Conservation (phyloP, 1,284 basidiomycete genomes). For the Entoloma clypeatum region DNA sequence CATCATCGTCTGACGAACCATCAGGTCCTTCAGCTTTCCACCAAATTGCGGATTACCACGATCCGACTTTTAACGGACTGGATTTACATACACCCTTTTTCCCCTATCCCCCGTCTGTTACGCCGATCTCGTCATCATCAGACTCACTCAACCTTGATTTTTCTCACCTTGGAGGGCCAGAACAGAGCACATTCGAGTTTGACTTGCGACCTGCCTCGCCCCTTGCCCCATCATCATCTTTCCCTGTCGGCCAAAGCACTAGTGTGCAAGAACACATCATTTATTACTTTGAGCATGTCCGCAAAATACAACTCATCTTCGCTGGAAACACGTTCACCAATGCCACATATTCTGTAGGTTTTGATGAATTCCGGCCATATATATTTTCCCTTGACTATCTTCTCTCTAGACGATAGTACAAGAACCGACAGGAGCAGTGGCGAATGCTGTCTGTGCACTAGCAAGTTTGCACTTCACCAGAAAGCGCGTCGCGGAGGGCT, state of each 20-base stretch:
- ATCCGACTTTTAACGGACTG: conserved; percentile 26
- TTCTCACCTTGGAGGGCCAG: conserved; percentile 19
- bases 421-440: conserved; percentile 64
- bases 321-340: conserved; percentile 53
- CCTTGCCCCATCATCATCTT: conserved; percentile 17
- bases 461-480: conserved; percentile 65
- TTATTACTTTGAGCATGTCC: conserved; percentile 67
- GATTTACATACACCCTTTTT: conserved; percentile 27
- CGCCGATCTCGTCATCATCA: conserved; percentile 23
- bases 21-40: conserved; percentile 28
- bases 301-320: conserved; percentile 56
- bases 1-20: conserved; percentile 20
- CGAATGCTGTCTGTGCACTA: conserved; percentile 70
- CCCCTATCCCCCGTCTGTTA: conserved; percentile 26
- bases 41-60: conserved; percentile 30
- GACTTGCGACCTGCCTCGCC: conserved; percentile 26
- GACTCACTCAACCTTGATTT: conserved; percentile 27
- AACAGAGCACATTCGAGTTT: conserved; percentile 26
- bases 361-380: conserved; percentile 6
- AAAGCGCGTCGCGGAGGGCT: conserved; percentile 55
- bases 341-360: conserved; percentile 55
- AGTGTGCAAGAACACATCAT: conserved; percentile 50
- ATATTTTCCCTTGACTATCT: conserved; percentile 20
- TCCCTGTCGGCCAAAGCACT: conserved; percentile 34
- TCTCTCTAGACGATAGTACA: conserved; percentile 52